Conservation (phyloP, 164 flowering plant genomes). For the Litsea cubeba region DNA sequence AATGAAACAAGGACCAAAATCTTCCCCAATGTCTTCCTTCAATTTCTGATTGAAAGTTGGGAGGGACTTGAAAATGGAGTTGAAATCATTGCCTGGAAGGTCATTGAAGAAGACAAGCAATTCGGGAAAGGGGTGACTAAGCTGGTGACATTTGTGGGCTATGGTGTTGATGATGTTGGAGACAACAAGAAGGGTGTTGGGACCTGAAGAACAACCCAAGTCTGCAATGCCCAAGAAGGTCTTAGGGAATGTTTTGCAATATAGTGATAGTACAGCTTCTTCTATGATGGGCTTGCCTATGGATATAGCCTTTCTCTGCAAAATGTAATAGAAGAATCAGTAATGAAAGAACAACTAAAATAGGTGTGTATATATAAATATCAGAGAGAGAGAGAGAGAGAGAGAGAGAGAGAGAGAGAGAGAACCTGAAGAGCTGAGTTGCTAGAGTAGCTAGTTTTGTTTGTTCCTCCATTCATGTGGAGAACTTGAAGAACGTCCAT, state of each 20-base stretch:
- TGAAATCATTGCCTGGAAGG: constrained; percentile 70
- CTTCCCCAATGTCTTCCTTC: constrained; percentile 19
- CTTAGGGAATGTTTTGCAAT: constrained; percentile 12
- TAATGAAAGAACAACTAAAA: too few species aligned
- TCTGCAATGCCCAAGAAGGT: constrained; percentile 41
- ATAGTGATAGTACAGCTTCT: constrained; percentile 32
- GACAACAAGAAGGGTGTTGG: constrained; percentile 45
- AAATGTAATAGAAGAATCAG: neutral
- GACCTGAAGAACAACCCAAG: constrained; percentile 75
- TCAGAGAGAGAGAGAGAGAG: neutral
- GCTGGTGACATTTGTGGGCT: constrained; percentile 6
- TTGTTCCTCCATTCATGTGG: constrained; percentile 27
- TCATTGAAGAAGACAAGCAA: constrained; percentile 49
- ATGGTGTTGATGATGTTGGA: constrained; percentile 31
- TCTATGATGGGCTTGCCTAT: constrained; percentile 34
- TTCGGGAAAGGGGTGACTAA: constrained; percentile 24
- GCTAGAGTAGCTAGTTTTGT: constrained; percentile 36
- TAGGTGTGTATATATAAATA: too few species aligned
- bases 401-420: neutral
- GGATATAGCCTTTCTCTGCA: constrained; percentile 39
- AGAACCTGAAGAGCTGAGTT: constrained; percentile 30
- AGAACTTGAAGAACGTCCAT: constrained; percentile 15
- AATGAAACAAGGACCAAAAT: constrained; percentile 32
- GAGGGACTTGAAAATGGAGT: constrained; percentile 40
- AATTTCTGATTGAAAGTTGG: constrained; percentile 24